Conservation (phyloP, 2,329 filamentous ascomycete genomes). For the Claviceps humidiphila region DNA sequence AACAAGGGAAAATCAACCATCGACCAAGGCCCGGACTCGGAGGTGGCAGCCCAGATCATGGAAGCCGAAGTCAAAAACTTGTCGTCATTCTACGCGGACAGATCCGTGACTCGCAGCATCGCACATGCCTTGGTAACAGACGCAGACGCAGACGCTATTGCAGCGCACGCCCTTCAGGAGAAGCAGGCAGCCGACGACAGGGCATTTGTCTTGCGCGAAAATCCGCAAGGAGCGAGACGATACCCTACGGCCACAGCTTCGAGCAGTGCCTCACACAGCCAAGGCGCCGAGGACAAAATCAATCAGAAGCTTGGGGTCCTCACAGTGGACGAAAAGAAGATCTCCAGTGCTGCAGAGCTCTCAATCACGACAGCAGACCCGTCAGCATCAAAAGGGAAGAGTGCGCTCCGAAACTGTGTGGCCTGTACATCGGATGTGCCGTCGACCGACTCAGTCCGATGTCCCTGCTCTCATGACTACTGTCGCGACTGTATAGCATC, state of each 20-base stretch:
- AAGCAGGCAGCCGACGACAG: background rate
- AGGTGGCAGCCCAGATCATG: conserved; percentile 6
- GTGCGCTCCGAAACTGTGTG: background rate
- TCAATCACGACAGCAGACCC: no score
- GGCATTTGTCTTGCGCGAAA: no score
- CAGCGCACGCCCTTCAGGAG: background rate
- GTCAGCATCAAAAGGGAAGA: no score
- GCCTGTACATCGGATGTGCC: background rate
- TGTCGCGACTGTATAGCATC: conserved; percentile 33
- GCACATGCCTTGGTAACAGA: conserved; percentile 8
- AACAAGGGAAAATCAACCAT: conserved; percentile 7
- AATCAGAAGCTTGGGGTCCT: background rate
- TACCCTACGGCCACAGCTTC: background rate
- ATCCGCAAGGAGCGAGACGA: no score
- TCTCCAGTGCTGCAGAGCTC: no score
- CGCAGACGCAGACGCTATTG: conserved; percentile 4
- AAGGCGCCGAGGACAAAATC: background rate
- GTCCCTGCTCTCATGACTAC: conserved; percentile 29
- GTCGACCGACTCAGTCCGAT: background rate
- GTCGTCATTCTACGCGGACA: conserved; percentile 4
- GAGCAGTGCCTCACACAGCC: background rate
- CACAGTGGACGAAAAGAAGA: background rate
- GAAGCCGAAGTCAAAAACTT: conserved; percentile 7
- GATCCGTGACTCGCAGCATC: conserved; percentile 9
- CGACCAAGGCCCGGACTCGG: conserved; percentile 1